These are phyloP conservation scores for Maudiozyma serrabonitensis DNA, from an alignment of 805 yeast genomes.

Conservation along the genomic window DNA sequence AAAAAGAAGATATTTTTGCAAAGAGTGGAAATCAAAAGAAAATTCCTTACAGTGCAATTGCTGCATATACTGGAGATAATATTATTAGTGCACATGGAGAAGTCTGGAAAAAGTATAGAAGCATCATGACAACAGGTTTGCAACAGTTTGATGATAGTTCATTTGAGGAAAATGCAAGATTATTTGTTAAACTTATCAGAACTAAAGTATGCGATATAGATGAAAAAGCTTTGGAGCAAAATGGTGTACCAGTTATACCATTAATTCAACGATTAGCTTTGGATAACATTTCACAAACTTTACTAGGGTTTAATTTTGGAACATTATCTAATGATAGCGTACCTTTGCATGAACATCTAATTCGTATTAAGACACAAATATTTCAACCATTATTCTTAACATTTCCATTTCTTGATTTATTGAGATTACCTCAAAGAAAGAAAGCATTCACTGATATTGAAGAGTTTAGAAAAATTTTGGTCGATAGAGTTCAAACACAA, in stretches of 20 bases:
- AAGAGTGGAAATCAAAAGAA: constrained; percentile 54
- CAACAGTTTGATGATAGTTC: constrained; percentile 39
- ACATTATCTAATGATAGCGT: constrained; percentile 27
- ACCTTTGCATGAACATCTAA: constrained; percentile 34
- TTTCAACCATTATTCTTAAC: constrained; percentile 45
- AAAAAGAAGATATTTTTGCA: constrained; percentile 40
- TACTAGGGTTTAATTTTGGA: constrained; percentile 41
- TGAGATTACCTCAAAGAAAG: constrained; percentile 40
- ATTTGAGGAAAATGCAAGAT: constrained; percentile 31
- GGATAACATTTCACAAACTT: constrained; percentile 41
- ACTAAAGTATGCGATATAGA: neutral
- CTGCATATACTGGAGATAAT: constrained; percentile 51
- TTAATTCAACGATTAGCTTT: constrained; percentile 39
- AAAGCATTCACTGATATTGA: constrained; percentile 36
- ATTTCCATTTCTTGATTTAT: constrained; percentile 43
- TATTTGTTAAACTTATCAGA: constrained; percentile 26
- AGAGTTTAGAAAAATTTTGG: constrained; percentile 32
- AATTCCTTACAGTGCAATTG: constrained; percentile 44
- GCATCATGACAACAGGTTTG: constrained; percentile 36
- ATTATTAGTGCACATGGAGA: constrained; percentile 49
- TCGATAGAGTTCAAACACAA: constrained; percentile 27
- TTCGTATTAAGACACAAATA: constrained; percentile 40
- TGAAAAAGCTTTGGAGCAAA: neutral
- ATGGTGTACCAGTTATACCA: constrained; percentile 26
- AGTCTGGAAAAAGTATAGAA: constrained; percentile 42